phyloP scores from a whole-genome alignment of 2,329 filamentous ascomycete species.

The Aspergillus piperis region DNA sequence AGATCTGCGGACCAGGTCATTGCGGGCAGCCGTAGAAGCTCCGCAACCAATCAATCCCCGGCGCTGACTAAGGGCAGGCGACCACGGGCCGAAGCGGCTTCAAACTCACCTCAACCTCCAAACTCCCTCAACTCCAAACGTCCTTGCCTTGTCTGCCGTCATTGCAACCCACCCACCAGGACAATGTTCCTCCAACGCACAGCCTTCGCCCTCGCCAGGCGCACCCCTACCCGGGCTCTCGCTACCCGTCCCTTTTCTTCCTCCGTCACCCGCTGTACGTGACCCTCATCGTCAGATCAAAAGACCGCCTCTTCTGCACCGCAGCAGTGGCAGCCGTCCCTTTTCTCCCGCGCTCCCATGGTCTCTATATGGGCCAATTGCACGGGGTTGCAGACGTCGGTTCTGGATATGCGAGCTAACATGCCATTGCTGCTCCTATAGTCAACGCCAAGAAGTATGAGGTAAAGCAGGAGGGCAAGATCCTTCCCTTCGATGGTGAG shows the following conservation, averaged over 20 bases:
- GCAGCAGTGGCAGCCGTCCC: conserved; percentile 22
- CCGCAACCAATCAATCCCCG: conserved; percentile 26
- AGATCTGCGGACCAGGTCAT: conserved; percentile 18
- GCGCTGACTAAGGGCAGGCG: conserved; percentile 28
- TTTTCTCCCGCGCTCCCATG: conserved; percentile 25
- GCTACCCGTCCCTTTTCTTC: conserved; percentile 49
- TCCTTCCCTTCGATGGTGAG: conserved; percentile 49
- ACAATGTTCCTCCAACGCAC: conserved; percentile 53
- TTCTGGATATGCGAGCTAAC: conserved; percentile 26
- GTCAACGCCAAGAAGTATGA: conserved; percentile 44
- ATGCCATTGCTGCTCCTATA: conserved; percentile 22
- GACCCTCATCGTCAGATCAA: conserved; percentile 29
- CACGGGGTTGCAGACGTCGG: neutral
- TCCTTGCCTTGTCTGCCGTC: conserved; percentile 28
- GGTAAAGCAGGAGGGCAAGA: conserved; percentile 45
- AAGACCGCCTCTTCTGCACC: conserved; percentile 18
- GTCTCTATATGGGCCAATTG: conserved; percentile 10
- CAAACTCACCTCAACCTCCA: conserved; percentile 42
- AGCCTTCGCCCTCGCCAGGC: conserved; percentile 49
- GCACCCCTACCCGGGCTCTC: conserved; percentile 45
- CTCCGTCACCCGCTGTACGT: conserved; percentile 50
- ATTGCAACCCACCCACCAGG: conserved; percentile 26
- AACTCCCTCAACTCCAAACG: conserved; percentile 33
- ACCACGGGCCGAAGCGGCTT: conserved; percentile 42
- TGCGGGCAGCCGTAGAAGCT: conserved; percentile 19